phyloP scores from a whole-genome alignment of 2,329 filamentous ascomycete species.

The Cladorrhinum sp. region DNA sequence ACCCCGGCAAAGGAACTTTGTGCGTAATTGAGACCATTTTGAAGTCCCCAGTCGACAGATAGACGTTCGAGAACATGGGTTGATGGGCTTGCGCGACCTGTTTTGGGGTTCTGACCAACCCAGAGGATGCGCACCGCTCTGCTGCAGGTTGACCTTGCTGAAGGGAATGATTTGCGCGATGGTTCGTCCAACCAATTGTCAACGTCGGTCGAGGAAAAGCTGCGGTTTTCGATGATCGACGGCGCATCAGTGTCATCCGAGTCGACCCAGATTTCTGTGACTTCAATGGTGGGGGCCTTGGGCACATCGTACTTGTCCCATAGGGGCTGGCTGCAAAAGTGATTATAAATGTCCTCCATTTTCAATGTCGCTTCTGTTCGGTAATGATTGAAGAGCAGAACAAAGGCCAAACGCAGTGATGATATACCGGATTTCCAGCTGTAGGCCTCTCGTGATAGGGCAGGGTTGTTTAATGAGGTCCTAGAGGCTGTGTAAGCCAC shows the following conservation, averaged over 20 bases:
- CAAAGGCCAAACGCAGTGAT: neutral
- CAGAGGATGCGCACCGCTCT: constrained; percentile 18
- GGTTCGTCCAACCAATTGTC: constrained; percentile 25
- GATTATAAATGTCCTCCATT: constrained; percentile 23
- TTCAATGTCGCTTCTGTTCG: neutral
- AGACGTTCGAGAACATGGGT: constrained; percentile 11
- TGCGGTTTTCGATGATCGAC: constrained; percentile 7
- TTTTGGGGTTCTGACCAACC: constrained; percentile 16
- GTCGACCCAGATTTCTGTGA: constrained; percentile 24
- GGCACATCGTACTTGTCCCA: constrained; percentile 23
- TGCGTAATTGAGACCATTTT: constrained; percentile 30
- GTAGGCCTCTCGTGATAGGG: neutral
- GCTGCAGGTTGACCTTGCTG: neutral
- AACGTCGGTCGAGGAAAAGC: constrained; percentile 13
- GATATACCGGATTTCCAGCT: neutral
- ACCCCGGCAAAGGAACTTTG: constrained; percentile 36
- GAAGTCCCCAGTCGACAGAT: constrained; percentile 14
- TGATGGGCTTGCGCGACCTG: constrained; percentile 13
- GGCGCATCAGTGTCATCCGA: neutral
- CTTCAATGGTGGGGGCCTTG: constrained; percentile 21
- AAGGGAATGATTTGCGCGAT: constrained; percentile 8
- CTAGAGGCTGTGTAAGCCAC: constrained; percentile 10
- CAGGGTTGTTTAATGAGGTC: constrained; percentile 5
- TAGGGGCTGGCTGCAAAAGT: constrained; percentile 19
- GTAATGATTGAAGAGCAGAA: neutral